Evolutionary conservation across 2,329 filamentous ascomycete genomes (phyloP).

Genomic region (Aureobasidium sp.): DNA sequence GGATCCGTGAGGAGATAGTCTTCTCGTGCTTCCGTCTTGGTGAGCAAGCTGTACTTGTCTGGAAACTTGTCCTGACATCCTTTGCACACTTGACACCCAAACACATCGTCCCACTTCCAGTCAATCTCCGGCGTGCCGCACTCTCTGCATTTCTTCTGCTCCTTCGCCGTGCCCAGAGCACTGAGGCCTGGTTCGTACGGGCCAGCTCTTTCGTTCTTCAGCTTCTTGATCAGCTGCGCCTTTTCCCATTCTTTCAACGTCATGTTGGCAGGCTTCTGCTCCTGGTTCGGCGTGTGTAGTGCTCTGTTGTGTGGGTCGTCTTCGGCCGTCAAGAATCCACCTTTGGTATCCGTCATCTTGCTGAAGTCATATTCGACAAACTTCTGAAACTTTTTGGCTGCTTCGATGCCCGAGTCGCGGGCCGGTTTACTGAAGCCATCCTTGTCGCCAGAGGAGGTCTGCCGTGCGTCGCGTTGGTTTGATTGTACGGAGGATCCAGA

Average conservation of each 20-base stretch:
- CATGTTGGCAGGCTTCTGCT: conserved; percentile 77
- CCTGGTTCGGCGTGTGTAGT: conserved; percentile 49
- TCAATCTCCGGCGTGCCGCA: conserved; percentile 82
- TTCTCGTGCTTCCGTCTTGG: conserved; percentile 91
- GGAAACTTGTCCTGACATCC: conserved; percentile 81
- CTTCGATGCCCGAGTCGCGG: conserved; percentile 51
- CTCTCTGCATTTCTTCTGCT: conserved; percentile 65
- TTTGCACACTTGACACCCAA: conserved; percentile 65
- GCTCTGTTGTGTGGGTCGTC: conserved; percentile 87
- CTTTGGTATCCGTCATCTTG: conserved; percentile 96
- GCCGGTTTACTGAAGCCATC: conserved; percentile 23
- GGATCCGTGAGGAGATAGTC: conserved; percentile 94
- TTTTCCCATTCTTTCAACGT: conserved; percentile 86
- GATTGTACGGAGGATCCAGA: conserved; percentile 42
- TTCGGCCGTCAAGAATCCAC: conserved; percentile 81
- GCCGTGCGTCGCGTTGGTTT: conserved; percentile 61
- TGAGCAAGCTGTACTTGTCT: conserved; percentile 89
- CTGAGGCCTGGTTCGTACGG: conserved; percentile 87
- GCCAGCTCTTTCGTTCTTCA: conserved; percentile 66
- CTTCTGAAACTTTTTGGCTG: conserved; percentile 81
- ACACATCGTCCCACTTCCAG: conserved; percentile 86
- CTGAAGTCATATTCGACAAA: conserved; percentile 98
- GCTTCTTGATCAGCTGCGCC: conserved; percentile 61
- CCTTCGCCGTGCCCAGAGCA: conserved; percentile 51
- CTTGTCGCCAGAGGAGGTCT: conserved; percentile 26